Evolutionary conservation across 139 green algal genomes (phyloP).

Genomic region (Diplosphaera chodatii): DNA sequence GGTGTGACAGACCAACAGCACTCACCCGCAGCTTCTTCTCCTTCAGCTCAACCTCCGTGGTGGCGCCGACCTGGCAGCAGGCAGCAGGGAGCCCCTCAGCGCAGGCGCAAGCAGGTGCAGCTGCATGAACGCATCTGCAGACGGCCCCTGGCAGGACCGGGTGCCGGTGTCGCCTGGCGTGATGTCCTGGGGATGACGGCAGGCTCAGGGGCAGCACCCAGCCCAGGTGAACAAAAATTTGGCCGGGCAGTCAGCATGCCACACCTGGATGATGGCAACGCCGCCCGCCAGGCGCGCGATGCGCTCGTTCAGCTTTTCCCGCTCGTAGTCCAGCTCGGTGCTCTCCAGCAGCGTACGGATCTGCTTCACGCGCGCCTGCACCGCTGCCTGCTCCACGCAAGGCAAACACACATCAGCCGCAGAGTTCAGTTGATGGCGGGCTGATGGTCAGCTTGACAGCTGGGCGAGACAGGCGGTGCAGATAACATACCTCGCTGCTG

Average conservation of each 20-base stretch:
- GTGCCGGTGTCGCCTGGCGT: too few relatives aligned
- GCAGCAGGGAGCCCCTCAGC: not conserved
- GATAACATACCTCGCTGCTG: slow-evolving; percentile 14
- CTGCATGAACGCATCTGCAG: too few relatives aligned
- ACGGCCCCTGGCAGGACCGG: too few relatives aligned
- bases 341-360: slow-evolving; percentile 84
- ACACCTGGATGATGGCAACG: slow-evolving; percentile 98
- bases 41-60: slow-evolving; percentile 99
- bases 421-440: too few relatives aligned
- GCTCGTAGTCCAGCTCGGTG: slow-evolving; percentile 93
- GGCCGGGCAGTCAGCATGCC: too few relatives aligned
- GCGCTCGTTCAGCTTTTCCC: slow-evolving; percentile 99
- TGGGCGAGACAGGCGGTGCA: not conserved
- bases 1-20: too few relatives aligned
- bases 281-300: slow-evolving; percentile 92
- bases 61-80: slow-evolving; percentile 82
- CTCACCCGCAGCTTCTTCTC: slow-evolving; percentile 99
- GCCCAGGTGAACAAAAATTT: too few relatives aligned
- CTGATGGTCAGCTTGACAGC: too few relatives aligned
- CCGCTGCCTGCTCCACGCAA: slow-evolving; percentile 52
- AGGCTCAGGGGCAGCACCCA: too few relatives aligned
- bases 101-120: too few relatives aligned
- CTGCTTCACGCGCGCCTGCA: slow-evolving; percentile 90
- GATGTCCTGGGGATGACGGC: too few relatives aligned
- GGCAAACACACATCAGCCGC: too few relatives aligned